These are phyloP conservation scores for Rhizopus delemar DNA, from an alignment of 371 early-diverging fungal species.

Conservation along the genomic window DNA sequence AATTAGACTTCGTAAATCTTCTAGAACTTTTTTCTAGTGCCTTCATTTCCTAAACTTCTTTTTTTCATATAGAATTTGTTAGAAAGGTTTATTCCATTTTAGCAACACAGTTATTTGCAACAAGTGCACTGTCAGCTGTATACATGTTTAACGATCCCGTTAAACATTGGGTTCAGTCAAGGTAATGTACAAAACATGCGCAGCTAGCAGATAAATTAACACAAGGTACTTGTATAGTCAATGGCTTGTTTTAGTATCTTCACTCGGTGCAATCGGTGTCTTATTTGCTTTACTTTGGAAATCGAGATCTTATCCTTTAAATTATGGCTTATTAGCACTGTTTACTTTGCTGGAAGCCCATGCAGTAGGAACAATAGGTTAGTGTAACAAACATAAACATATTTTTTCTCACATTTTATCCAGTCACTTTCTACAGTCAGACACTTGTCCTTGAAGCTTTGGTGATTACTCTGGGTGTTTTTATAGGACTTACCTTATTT, in stretches of 20 bases:
- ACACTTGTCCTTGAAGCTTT: constrained; percentile 72
- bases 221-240: constrained; percentile 18
- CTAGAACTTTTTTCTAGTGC: background rate
- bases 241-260: constrained; percentile 47
- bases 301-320: constrained; percentile 65
- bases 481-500: constrained; percentile 74
- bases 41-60: background rate
- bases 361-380: constrained; percentile 64
- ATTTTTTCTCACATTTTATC: constrained; percentile 3
- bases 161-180: constrained; percentile 57
- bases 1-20: constrained; percentile 54
- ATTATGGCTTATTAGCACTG: constrained; percentile 57
- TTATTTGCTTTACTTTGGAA: constrained; percentile 65
- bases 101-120: constrained; percentile 65
- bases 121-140: constrained; percentile 55
- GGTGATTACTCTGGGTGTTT: constrained; percentile 71
- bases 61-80: constrained; percentile 59
- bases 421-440: constrained; percentile 60
- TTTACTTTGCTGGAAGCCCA: constrained; percentile 76
- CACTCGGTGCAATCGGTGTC: constrained; percentile 48
- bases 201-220: constrained; percentile 6
- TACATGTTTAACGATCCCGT: constrained; percentile 60
- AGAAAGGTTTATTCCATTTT: constrained; percentile 82
- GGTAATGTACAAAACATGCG: constrained; percentile 31
- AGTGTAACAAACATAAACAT: constrained; percentile 21